Evolutionary conservation across 163 green algal species (phyloP).

Genomic region (Trebouxia gelatinosa): DNA sequence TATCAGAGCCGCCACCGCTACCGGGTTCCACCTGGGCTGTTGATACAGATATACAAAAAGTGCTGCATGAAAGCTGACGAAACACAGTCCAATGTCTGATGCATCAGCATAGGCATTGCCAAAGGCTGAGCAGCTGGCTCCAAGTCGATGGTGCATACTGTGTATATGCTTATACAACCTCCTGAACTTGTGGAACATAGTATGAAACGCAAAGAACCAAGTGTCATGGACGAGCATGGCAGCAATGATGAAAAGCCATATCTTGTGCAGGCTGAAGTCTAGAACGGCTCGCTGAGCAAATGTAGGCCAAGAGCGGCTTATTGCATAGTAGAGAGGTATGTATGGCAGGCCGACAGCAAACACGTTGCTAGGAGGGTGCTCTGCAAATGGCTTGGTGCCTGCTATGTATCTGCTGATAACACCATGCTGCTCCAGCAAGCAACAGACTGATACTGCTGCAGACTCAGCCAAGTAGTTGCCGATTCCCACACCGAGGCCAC

Average conservation of each 20-base stretch:
- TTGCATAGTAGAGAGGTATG: constrained; percentile 28
- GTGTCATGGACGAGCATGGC: constrained; percentile 34
- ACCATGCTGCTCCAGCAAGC: constrained; percentile 1
- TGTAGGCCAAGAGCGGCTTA: background rate
- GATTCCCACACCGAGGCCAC: background rate
- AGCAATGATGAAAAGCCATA: constrained; percentile 26
- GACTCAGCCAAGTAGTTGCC: constrained; percentile 8
- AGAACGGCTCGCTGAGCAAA: background rate
- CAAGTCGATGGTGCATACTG: constrained; percentile 25
- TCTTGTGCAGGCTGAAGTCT: background rate
- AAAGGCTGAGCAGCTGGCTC: constrained; percentile 1
- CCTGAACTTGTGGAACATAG: constrained; percentile 18
- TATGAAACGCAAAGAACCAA: constrained; percentile 34
- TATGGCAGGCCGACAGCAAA: constrained; percentile 31
- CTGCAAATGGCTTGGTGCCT: constrained; percentile 7
- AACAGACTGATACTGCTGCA: background rate
- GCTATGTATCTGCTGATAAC: constrained; percentile 1
- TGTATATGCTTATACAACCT: constrained; percentile 30
- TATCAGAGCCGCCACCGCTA: constrained; percentile 24
- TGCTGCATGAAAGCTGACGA: constrained; percentile 32
- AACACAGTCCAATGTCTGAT: constrained; percentile 31
- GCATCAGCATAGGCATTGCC: constrained; percentile 33
- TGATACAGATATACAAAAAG: constrained; percentile 10
- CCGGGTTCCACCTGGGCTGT: constrained; percentile 30
- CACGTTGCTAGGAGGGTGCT: constrained; percentile 30